These are phyloP conservation scores for Dioscorea cayenensis DNA, from an alignment of 116 monocot species.

Conservation along the genomic window DNA sequence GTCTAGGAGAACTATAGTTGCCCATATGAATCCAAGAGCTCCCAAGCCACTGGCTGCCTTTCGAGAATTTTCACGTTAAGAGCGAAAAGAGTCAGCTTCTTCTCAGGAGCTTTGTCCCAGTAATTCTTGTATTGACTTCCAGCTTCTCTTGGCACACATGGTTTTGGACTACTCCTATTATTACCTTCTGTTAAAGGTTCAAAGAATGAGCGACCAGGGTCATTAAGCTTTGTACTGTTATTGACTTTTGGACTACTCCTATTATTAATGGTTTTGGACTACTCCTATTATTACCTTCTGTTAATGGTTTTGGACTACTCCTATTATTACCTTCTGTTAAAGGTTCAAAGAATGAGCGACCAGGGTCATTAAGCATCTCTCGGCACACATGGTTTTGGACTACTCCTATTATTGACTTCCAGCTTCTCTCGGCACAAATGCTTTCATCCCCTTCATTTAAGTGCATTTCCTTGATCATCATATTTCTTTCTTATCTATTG, in stretches of 20 bases:
- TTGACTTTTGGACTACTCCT: too few relatives aligned
- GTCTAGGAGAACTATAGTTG: conserved; percentile 37
- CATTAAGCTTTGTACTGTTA: background rate
- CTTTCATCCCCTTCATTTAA: background rate
- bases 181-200: conserved; percentile 8
- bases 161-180: background rate
- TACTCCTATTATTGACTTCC: too few relatives aligned
- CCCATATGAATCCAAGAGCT: conserved; percentile 36
- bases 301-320: too few relatives aligned
- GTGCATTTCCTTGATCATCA: background rate
- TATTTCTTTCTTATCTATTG: background rate
- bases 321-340: too few relatives aligned
- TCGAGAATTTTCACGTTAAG: conserved; percentile 24
- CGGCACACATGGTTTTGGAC: too few relatives aligned
- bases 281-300: too few relatives aligned
- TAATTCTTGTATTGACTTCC: background rate
- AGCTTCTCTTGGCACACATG: background rate
- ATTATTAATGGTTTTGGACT: too few relatives aligned
- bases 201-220: conserved; percentile 10
- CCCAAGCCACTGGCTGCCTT: conserved; percentile 36
- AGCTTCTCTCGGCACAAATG: too few relatives aligned
- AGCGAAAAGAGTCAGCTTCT: conserved; percentile 39
- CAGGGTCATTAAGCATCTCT: too few relatives aligned
- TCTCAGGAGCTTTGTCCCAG: conserved; percentile 22
- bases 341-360: too few relatives aligned